Percentiles rank a stretch among this genome's conserved stretches.
Evolutionary conservation across 2,329 filamentous ascomycete genomes (phyloP).

Genomic region (Alternaria arbusti): DNA sequence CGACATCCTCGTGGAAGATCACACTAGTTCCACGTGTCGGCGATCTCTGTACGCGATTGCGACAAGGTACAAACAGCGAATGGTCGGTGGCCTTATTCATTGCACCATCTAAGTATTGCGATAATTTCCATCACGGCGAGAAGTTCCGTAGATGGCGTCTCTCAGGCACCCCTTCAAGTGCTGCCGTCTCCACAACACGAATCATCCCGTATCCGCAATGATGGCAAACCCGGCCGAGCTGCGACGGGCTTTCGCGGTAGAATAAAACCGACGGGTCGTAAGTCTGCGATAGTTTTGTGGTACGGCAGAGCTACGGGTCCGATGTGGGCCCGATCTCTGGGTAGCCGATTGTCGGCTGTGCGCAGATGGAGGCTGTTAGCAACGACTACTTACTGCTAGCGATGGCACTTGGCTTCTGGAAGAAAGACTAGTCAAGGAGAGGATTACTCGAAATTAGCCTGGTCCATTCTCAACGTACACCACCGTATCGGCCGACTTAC

Average conservation of each 20-base stretch:
- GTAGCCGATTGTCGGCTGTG: not conserved
- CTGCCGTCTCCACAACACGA: not conserved
- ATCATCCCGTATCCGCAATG: not conserved
- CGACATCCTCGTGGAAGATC: conserved; percentile 2
- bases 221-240: not conserved
- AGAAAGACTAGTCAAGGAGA: not conserved
- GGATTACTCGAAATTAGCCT: not conserved
- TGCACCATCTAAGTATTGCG: not conserved
- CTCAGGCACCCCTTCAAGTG: not conserved
- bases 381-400: not conserved
- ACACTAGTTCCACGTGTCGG: conserved; percentile 3
- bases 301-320: not conserved
- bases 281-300: not conserved
- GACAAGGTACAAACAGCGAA: not conserved
- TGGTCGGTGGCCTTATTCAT: not conserved
- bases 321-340: not conserved
- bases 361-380: not conserved
- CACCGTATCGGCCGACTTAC: not conserved
- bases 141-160: not conserved
- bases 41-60: not conserved
- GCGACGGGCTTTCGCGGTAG: not conserved
- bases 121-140: not conserved
- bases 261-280: not conserved
- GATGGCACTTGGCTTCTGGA: not conserved
- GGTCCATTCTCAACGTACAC: not conserved